phyloP scores from a whole-genome alignment of 352 stramenopile species.

The Globisporangium polare region DNA sequence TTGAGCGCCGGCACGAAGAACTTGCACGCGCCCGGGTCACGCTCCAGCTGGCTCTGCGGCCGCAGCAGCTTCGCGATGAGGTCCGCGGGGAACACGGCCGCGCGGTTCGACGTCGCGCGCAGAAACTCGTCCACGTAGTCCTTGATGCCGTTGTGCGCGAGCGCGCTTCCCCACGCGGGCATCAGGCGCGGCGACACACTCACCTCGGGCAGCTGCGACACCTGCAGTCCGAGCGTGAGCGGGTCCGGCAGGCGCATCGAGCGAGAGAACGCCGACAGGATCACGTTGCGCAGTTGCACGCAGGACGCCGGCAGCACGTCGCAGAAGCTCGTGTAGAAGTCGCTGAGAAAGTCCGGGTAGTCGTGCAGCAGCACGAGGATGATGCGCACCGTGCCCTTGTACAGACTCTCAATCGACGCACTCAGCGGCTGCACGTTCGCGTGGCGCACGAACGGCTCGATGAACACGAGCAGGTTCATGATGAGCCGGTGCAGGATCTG shows the following conservation, averaged over 20 bases:
- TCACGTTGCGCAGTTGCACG: slow-evolving; percentile 98
- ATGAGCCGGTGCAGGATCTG: slow-evolving; percentile 96
- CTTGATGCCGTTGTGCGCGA: slow-evolving; percentile 89
- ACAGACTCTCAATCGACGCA: slow-evolving; percentile 92
- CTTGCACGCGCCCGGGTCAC: slow-evolving; percentile 68
- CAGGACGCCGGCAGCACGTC: slow-evolving; percentile 96
- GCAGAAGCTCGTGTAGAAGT: slow-evolving; percentile 98
- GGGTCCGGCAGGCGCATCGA: slow-evolving; percentile 97
- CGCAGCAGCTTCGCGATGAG: slow-evolving; percentile 75
- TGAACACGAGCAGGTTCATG: slow-evolving; percentile 97
- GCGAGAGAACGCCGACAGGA: slow-evolving; percentile 97
- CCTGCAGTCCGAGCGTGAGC: slow-evolving; percentile 97
- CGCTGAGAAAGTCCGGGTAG: slow-evolving; percentile 97
- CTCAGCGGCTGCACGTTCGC: slow-evolving; percentile 83
- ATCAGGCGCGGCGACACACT: slow-evolving; percentile 92
- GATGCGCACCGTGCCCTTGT: slow-evolving; percentile 97
- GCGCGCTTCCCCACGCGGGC: slow-evolving; percentile 92
- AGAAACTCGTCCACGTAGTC: slow-evolving; percentile 96
- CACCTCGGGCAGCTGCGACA: slow-evolving; percentile 97
- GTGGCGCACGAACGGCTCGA: slow-evolving; percentile 94
- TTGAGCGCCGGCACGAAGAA: slow-evolving; percentile 95
- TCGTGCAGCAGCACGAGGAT: slow-evolving; percentile 98
- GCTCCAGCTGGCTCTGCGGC: slow-evolving; percentile 51
- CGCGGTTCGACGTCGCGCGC: slow-evolving; percentile 79
- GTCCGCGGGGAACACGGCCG: slow-evolving; percentile 85